phyloP scores from a whole-genome alignment of 225 moss, liverwort and hornwort genomes.

The Polytrichum commune region DNA sequence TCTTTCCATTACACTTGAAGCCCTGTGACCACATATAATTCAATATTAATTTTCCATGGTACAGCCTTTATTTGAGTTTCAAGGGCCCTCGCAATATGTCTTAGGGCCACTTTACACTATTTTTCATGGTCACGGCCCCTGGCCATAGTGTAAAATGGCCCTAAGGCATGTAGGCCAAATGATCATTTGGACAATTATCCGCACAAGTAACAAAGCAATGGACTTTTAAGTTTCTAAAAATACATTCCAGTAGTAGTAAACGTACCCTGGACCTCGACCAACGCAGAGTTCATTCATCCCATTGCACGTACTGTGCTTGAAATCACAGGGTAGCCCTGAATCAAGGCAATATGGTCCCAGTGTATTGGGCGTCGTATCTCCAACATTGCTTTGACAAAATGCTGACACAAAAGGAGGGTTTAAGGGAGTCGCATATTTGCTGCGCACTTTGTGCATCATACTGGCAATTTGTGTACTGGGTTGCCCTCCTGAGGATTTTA shows the following conservation, averaged over 20 bases:
- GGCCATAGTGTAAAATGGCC: too few species aligned
- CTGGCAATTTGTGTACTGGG: constrained; percentile 68
- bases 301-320: constrained; percentile 68
- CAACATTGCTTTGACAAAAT: constrained; percentile 80
- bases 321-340: constrained; percentile 64
- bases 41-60: too few species aligned
- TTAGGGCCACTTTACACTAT: too few species aligned
- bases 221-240: too few species aligned
- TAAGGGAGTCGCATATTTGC: constrained; percentile 61
- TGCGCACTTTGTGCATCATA: constrained; percentile 83
- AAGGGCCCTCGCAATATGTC: too few species aligned
- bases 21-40: too few species aligned
- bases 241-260: not conserved
- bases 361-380: constrained; percentile 69
- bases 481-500: constrained; percentile 67
- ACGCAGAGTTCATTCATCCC: constrained; percentile 68
- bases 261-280: constrained; percentile 78
- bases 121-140: too few species aligned
- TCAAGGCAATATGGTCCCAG: constrained; percentile 71
- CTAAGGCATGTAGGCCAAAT: too few species aligned
- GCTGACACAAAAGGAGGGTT: constrained; percentile 75
- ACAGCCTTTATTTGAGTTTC: too few species aligned
- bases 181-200: too few species aligned
- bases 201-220: too few species aligned
- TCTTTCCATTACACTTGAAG: too few species aligned